Percentiles rank a stretch among this genome's conserved stretches.
phyloP scores from a whole-genome alignment of 2,329 filamentous ascomycete genomes.

The Pestalotiopsis fici region DNA sequence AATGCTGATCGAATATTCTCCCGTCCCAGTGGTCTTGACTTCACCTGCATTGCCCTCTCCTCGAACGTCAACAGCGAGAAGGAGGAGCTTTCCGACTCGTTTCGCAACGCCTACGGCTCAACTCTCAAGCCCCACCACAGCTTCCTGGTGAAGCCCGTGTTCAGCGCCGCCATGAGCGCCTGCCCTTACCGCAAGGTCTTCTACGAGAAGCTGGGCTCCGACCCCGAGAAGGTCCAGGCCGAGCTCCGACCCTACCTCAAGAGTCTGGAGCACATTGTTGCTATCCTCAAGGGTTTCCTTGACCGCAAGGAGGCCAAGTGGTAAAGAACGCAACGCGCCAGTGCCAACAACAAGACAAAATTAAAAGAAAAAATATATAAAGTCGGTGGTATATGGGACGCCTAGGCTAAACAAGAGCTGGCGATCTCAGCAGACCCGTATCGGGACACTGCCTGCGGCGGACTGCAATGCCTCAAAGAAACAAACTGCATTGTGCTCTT shows the following conservation, averaged over 20 bases:
- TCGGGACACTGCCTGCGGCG: background rate
- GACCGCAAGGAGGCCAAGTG: conserved; percentile 59
- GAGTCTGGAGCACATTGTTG: conserved; percentile 76
- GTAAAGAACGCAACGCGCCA: conserved; percentile 30
- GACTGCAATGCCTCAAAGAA: background rate
- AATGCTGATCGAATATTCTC: background rate
- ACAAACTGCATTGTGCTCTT: background rate
- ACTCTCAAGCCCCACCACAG: conserved; percentile 93
- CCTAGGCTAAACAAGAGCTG: background rate
- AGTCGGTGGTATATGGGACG: background rate
- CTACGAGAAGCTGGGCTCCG: conserved; percentile 79
- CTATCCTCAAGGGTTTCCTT: conserved; percentile 68
- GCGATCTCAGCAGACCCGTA: background rate
- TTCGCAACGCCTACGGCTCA: conserved; percentile 79
- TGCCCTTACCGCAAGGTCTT: conserved; percentile 94
- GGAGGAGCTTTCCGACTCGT: conserved; percentile 83
- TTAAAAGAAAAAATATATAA: background rate
- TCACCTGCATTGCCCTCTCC: conserved; percentile 82
- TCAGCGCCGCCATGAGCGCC: conserved; percentile 89
- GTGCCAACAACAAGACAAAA: background rate
- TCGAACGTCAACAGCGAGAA: conserved; percentile 68
- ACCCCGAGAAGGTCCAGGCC: conserved; percentile 61
- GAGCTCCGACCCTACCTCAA: conserved; percentile 72
- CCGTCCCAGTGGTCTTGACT: conserved; percentile 77
- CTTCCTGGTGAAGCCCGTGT: conserved; percentile 88